Conservation (phyloP, 768 basidiomycete species). For the Leucocoprinus leucothites region DNA sequence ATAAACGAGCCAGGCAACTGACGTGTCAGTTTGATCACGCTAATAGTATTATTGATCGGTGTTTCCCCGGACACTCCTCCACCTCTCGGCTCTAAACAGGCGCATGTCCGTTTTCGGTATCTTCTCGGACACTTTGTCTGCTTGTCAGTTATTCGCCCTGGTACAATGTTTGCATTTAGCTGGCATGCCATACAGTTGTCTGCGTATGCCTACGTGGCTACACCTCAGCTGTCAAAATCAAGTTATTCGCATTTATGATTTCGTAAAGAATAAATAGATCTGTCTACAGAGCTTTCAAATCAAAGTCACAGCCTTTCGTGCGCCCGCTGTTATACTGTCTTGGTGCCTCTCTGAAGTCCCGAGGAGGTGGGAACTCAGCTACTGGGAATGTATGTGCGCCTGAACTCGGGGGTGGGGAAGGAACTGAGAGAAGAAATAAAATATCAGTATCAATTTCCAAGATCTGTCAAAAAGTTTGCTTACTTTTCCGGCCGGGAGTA, state of each 20-base stretch:
- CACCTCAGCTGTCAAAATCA: background rate
- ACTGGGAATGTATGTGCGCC: conserved; percentile 74
- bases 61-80: background rate
- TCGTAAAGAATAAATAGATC: background rate
- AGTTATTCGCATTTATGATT: background rate
- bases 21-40: conserved; percentile 42
- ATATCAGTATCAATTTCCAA: conserved; percentile 14
- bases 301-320: conserved; percentile 69
- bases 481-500: conserved; percentile 48
- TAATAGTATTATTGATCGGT: background rate
- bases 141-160: background rate
- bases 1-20: conserved; percentile 28
- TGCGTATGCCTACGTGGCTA: conserved; percentile 6
- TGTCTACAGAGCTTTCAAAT: conserved; percentile 38
- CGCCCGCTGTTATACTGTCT: conserved; percentile 68
- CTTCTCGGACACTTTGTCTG: background rate
- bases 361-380: conserved; percentile 76
- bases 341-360: conserved; percentile 47
- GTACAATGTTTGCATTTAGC: background rate
- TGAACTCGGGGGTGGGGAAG: conserved; percentile 53
- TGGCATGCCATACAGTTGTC: no score
- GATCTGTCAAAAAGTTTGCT: conserved; percentile 20
- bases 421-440: conserved; percentile 34
- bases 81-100: background rate
- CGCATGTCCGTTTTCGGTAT: background rate